A percentile compares a stretch with the other conserved stretches of the same genome.
phyloP scores from a whole-genome alignment of 2,329 filamentous ascomycete genomes.

The Botryosphaeria dothidea region DNA sequence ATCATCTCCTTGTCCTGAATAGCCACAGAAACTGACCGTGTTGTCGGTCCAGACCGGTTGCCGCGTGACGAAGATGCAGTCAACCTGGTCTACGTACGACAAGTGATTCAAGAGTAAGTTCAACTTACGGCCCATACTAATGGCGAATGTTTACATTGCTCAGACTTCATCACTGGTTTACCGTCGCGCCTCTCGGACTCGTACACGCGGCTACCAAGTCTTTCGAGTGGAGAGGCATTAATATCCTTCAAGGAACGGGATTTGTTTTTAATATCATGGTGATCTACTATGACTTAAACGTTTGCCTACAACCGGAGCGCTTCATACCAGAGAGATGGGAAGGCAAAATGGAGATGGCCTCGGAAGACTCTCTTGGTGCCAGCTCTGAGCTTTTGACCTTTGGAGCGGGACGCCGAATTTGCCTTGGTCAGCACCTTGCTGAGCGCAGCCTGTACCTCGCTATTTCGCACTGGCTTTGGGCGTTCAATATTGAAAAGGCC shows the following conservation, averaged over 20 bases:
- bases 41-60: slow-evolving; percentile 20
- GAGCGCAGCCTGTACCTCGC: slow-evolving; percentile 22
- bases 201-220: background rate
- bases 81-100: slow-evolving; percentile 14
- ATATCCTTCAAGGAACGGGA: slow-evolving; percentile 38
- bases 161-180: background rate
- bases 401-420: slow-evolving; percentile 30
- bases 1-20: background rate
- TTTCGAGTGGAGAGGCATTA: slow-evolving; percentile 28
- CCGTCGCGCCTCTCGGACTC: background rate
- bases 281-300: slow-evolving; percentile 28
- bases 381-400: background rate
- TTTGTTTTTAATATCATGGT: slow-evolving; percentile 41
- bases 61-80: slow-evolving; percentile 21
- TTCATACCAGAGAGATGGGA: slow-evolving; percentile 37
- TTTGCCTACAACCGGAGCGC: slow-evolving; percentile 28
- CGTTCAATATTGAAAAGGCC: background rate
- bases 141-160: background rate
- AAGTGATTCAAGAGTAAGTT: slow-evolving; percentile 21
- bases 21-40: slow-evolving; percentile 22
- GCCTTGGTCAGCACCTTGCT: slow-evolving; percentile 33
- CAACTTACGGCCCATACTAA: too few relatives aligned
- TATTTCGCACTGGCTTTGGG: background rate
- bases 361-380: background rate
- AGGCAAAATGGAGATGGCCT: background rate